Percentiles rank a stretch among this genome's conserved stretches.
phyloP scores from a whole-genome alignment of 2,329 filamentous ascomycete species.

The Fusarium sp. region DNA sequence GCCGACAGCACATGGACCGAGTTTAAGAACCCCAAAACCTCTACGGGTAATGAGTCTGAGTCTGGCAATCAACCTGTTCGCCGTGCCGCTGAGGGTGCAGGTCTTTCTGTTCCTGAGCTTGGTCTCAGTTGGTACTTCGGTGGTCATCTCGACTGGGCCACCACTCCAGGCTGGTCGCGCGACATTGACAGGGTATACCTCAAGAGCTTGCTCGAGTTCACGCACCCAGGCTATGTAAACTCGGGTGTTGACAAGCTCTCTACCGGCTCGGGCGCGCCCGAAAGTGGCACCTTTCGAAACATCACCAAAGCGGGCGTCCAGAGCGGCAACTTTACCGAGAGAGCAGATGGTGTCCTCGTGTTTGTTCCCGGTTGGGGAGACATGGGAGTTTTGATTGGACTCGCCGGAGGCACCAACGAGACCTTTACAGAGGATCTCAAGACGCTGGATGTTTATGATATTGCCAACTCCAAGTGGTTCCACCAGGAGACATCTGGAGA shows the following conservation, averaged over 20 bases:
- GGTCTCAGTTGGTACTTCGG: slow-evolving; percentile 84
- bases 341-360: slow-evolving; percentile 79
- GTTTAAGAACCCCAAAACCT: slow-evolving; percentile 70
- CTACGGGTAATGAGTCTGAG: slow-evolving; percentile 72
- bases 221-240: slow-evolving; percentile 77
- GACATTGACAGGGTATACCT: slow-evolving; percentile 74
- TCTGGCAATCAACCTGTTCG: slow-evolving; percentile 68
- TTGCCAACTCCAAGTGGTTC: slow-evolving; percentile 71
- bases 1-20: slow-evolving; percentile 70
- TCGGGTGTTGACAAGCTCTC: slow-evolving; percentile 68
- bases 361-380: slow-evolving; percentile 81
- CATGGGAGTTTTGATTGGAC: slow-evolving; percentile 76
- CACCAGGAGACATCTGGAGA: slow-evolving; percentile 66
- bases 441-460: slow-evolving; percentile 76
- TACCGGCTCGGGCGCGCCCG: slow-evolving; percentile 66
- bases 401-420: slow-evolving; percentile 77
- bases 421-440: slow-evolving; percentile 70
- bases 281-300: slow-evolving; percentile 76
- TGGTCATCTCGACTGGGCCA: slow-evolving; percentile 74
- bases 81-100: slow-evolving; percentile 79
- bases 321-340: slow-evolving; percentile 74
- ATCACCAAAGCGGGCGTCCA: slow-evolving; percentile 80
- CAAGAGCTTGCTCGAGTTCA: slow-evolving; percentile 81
- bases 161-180: slow-evolving; percentile 75
- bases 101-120: slow-evolving; percentile 75